Conservation (phyloP, 1,284 basidiomycete genomes). For the Veloboletus limbatus region DNA sequence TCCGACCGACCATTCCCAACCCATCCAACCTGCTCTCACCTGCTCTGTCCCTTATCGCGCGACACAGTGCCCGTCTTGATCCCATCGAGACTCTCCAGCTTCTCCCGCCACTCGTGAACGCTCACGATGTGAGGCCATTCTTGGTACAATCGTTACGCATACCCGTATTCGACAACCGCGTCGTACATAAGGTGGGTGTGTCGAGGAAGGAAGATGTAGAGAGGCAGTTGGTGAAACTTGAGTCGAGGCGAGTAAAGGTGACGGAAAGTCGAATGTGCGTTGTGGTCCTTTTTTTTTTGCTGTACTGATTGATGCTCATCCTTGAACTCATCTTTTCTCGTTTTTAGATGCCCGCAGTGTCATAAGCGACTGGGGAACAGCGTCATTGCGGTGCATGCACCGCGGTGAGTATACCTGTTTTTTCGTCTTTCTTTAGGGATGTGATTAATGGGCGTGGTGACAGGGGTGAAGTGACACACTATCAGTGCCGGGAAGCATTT, state of each 20-base stretch:
- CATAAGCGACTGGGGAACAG: conserved; percentile 93
- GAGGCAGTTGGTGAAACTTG: conserved; percentile 67
- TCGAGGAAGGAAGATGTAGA: conserved; percentile 74
- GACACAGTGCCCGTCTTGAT: conserved; percentile 81
- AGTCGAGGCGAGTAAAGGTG: conserved; percentile 84
- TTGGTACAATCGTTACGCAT: conserved; percentile 70
- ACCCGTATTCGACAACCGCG: conserved; percentile 63
- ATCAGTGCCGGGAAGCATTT: conserved; percentile 87
- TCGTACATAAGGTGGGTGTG: conserved; percentile 67
- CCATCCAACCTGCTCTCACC: conserved; percentile 62
- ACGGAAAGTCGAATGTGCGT: conserved; percentile 87
- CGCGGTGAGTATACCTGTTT: conserved; percentile 49
- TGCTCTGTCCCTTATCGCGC: conserved; percentile 80
- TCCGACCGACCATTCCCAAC: conserved; percentile 60
- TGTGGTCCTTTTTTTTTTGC: neutral
- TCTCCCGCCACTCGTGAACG: conserved; percentile 83
- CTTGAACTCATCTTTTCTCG: no score
- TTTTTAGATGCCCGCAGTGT: conserved; percentile 85
- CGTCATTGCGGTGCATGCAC: conserved; percentile 92
- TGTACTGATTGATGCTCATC: neutral
- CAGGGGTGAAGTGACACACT: conserved; percentile 92
- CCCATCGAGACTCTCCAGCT: conserved; percentile 78
- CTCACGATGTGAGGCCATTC: conserved; percentile 79
- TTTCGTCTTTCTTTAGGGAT: neutral
- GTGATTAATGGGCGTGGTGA: conserved; percentile 1